A percentile compares a stretch with the other conserved stretches of the same genome.
Evolutionary conservation across 495 filamentous ascomycete genomes (phyloP).

Genomic region (Xylona heveae): DNA sequence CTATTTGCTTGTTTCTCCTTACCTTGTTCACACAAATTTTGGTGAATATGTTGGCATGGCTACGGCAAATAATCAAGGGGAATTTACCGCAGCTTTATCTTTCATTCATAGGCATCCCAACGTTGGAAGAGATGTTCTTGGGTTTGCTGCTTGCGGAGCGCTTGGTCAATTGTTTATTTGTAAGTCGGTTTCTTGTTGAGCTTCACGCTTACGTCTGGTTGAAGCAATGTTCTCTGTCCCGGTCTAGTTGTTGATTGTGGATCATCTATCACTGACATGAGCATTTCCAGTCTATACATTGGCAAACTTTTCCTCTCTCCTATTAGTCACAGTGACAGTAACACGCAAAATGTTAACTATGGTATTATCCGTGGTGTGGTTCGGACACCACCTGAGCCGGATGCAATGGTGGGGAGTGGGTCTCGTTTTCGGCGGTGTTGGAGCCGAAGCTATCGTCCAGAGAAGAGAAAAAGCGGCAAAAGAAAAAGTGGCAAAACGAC

Average conservation of each 20-base stretch:
- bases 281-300: conserved; percentile 55
- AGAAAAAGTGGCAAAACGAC: conserved; percentile 30
- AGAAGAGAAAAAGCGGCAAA: conserved; percentile 69
- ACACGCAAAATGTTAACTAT: conserved; percentile 98
- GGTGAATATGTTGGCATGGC: conserved; percentile 48
- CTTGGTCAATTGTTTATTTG: conserved; percentile 94
- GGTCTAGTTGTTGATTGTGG: neutral
- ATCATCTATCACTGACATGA: neutral
- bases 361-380: conserved; percentile 86
- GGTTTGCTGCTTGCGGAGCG: conserved; percentile 81
- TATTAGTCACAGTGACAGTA: conserved; percentile 91
- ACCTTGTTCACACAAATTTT: conserved; percentile 41
- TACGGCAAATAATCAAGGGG: conserved; percentile 33
- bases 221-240: neutral
- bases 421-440: conserved; percentile 88
- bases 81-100: conserved; percentile 54
- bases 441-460: conserved; percentile 67
- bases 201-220: neutral
- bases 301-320: conserved; percentile 68
- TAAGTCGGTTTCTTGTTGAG: conserved; percentile 20
- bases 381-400: conserved; percentile 61
- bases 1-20: conserved; percentile 63
- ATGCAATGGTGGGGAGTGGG: conserved; percentile 88
- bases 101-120: conserved; percentile 62
- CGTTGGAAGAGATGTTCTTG: conserved; percentile 66